Evolutionary conservation across 2,329 filamentous ascomycete species (phyloP), one percentile per base, ranked within the genome.

Genomic region (Cytospora piceicola): DNA sequence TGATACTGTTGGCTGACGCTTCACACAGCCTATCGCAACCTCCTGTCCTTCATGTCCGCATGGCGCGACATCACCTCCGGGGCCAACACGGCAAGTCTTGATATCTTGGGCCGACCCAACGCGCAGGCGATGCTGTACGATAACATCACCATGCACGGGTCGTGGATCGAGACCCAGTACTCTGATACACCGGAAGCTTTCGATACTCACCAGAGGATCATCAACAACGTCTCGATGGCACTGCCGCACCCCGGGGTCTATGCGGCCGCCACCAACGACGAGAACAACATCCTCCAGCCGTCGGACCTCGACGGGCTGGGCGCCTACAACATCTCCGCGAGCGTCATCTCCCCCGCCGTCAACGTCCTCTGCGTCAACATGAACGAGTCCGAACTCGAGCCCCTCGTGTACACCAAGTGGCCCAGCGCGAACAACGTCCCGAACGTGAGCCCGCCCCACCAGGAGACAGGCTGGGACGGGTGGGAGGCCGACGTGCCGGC

Each of bases 141-240:
- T 65, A 93, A 93, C 69, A 92, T 89, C 0, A 93, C 90, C 0
- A 80, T 94, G 63, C 82, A 78, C 1, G 88, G 87, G 0, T 81
- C 85, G 2, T 95, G 91, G 91, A 86, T 93, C 46, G 82, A 90
- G 64, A 79, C 76, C 0, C 71, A 82, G 2, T 77, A 81, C 11
- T 77, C 81, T 39, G 80, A 91, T 63, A 82, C 88, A 22, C 80
- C 81, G 0, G 74, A 77, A 4, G 77, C 81, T 0, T 89, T 82
- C 4, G 73, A 80, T 5, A 73, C 80, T 14, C 74, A 85, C 61
- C 77, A 79, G 0, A 81, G 90, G 30, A 81, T 90, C 46, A 79
- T 94, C 71, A 91, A 93, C 73, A 93, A 94, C 69, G 86, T 93
- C 30, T 91, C 89, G 0, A 81, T 94, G 69, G 90, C 90, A 0